Percentiles rank a stretch among this genome's conserved stretches.
These are phyloP conservation scores for Calonectria pseudoreteaudii DNA, from an alignment of 2,329 filamentous ascomycete genomes.

Conservation along the genomic window DNA sequence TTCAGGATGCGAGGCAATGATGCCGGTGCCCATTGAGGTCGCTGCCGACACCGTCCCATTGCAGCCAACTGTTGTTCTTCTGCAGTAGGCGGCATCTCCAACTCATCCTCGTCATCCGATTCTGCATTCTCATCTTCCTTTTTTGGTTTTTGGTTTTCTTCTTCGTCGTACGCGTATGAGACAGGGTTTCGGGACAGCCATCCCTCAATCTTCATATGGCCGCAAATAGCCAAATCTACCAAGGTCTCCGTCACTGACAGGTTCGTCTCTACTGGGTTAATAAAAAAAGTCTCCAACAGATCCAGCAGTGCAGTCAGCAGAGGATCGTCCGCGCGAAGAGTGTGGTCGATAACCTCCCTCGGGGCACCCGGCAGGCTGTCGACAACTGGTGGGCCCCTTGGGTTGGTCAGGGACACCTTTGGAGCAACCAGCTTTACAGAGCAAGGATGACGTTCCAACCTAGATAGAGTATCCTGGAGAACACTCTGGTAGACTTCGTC, in stretches of 20 bases:
- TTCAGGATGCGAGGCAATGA: slow-evolving; percentile 66
- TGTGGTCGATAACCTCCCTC: slow-evolving; percentile 70
- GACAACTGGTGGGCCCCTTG: slow-evolving; percentile 66
- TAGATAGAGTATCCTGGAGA: slow-evolving; percentile 76
- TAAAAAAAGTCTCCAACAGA: slow-evolving; percentile 83
- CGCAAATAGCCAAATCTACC: slow-evolving; percentile 85
- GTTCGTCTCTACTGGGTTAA: slow-evolving; percentile 93
- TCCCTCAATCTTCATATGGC: slow-evolving; percentile 86
- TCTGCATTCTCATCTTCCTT: slow-evolving; percentile 28
- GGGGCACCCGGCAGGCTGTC: slow-evolving; percentile 70
- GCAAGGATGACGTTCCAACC: slow-evolving; percentile 79
- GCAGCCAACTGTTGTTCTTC: slow-evolving; percentile 55
- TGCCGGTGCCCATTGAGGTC: slow-evolving; percentile 64
- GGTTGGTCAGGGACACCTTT: slow-evolving; percentile 66
- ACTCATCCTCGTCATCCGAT: slow-evolving; percentile 35
- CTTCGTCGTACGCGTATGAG: slow-evolving; percentile 63
- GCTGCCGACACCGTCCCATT: slow-evolving; percentile 63
- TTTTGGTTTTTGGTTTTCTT: slow-evolving; percentile 43
- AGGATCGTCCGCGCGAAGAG: slow-evolving; percentile 71
- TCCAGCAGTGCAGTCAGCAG: slow-evolving; percentile 75
- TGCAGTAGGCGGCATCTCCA: slow-evolving; percentile 29
- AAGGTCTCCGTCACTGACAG: slow-evolving; percentile 87
- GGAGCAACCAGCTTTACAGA: slow-evolving; percentile 76
- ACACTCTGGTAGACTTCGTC: slow-evolving; percentile 80
- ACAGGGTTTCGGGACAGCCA: slow-evolving; percentile 85